A percentile compares a stretch with the other conserved stretches of the same genome.
phyloP scores from a whole-genome alignment of 208 protist genomes.

The Trichomonas gallinae region DNA sequence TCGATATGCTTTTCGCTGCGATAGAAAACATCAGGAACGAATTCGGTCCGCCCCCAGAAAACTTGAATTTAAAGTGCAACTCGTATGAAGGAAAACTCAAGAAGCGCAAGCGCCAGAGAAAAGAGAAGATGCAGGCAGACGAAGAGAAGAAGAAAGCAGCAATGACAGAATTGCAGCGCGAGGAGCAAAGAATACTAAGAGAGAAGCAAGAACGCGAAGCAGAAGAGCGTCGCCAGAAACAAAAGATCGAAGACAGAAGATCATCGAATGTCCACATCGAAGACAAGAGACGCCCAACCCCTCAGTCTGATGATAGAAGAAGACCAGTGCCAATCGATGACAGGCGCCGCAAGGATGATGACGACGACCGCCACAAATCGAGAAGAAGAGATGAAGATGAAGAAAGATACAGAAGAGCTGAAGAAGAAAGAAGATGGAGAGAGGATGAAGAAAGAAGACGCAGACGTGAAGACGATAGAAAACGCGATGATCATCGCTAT shows the following conservation, averaged over 20 bases:
- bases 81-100: neutral
- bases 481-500: too few species aligned
- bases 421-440: neutral
- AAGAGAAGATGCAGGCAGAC: neutral
- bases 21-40: neutral
- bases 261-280: neutral
- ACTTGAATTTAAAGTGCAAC: neutral
- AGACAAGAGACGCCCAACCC: neutral
- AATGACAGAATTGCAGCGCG: neutral
- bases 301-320: neutral
- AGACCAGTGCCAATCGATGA: neutral
- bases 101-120: neutral
- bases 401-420: neutral
- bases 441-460: too few species aligned
- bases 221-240: neutral
- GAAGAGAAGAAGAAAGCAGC: neutral
- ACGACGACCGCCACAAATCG: neutral
- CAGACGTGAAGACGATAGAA: too few species aligned
- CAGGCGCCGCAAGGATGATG: neutral
- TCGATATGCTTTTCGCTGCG: neutral
- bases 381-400: neutral
- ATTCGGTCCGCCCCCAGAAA: neutral
- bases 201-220: neutral
- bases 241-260: neutral
- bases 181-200: neutral